Percentiles rank a stretch among this genome's conserved stretches.
phyloP scores from a whole-genome alignment of 495 filamentous ascomycete species.

The Apodospora peruviana region DNA sequence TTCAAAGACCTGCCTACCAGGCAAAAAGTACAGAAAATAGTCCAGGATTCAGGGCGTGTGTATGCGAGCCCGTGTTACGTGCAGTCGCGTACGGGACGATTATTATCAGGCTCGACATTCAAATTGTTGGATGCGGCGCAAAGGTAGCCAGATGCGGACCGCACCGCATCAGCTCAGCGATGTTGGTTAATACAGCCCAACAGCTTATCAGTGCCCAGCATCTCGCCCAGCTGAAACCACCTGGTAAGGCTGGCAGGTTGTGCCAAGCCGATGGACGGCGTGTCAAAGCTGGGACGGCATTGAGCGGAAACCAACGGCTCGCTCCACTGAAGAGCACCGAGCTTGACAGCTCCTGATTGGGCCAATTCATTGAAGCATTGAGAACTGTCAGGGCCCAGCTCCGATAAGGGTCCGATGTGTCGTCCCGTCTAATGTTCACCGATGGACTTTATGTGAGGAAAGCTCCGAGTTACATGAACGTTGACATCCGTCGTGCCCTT shows the following conservation, averaged over 20 bases:
- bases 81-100: no score
- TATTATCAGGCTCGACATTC: background rate
- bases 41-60: no score
- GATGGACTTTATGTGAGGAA: no score
- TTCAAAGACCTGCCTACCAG: no score
- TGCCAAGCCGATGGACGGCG: background rate
- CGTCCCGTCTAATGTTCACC: no score
- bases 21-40: no score
- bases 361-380: constrained; percentile 7
- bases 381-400: constrained; percentile 6
- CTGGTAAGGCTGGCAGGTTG: background rate
- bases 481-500: no score
- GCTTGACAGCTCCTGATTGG: constrained; percentile 18
- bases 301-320: background rate
- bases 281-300: background rate
- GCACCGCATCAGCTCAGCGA: background rate
- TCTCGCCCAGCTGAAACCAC: background rate
- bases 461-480: no score
- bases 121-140: background rate
- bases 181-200: background rate
- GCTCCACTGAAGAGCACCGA: no score
- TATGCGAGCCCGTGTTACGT: no score
- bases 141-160: background rate
- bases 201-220: background rate
- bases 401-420: constrained; percentile 30